phyloP scores from a whole-genome alignment of 768 basidiomycete species.

The Auriscalpium microsporum region DNA sequence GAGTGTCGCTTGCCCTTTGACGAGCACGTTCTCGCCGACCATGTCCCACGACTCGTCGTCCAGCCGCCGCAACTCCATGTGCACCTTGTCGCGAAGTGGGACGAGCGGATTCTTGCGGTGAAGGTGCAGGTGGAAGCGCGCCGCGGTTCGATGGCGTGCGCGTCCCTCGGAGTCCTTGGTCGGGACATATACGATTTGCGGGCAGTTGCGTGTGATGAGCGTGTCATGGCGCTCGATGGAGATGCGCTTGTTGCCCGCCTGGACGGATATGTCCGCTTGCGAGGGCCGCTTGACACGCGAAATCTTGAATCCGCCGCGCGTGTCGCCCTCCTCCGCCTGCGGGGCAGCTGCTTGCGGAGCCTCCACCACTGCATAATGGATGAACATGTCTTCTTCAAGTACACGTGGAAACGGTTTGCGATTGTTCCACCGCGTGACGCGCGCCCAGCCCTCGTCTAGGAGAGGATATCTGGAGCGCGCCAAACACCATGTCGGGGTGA shows the following conservation, averaged over 20 bases:
- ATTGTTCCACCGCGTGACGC: constrained; percentile 46
- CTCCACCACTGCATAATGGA: constrained; percentile 38
- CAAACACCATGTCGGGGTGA: constrained; percentile 49
- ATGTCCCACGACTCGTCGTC: constrained; percentile 37
- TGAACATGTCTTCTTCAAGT: constrained; percentile 38
- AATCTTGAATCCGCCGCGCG: constrained; percentile 36
- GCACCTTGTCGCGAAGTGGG: constrained; percentile 39
- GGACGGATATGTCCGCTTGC: constrained; percentile 45
- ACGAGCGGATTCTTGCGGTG: constrained; percentile 39
- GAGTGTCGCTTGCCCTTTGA: constrained; percentile 40
- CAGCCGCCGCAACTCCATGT: constrained; percentile 44
- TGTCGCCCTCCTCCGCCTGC: constrained; percentile 25
- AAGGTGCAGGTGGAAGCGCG: constrained; percentile 52
- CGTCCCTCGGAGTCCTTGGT: constrained; percentile 27
- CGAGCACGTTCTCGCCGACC: constrained; percentile 38
- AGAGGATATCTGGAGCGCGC: constrained; percentile 32
- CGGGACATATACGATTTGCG: constrained; percentile 31
- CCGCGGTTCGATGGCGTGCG: constrained; percentile 43
- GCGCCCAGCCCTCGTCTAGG: constrained; percentile 44
- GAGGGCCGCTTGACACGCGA: constrained; percentile 35
- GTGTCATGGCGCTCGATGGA: constrained; percentile 39
- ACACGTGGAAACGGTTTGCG: constrained; percentile 47
- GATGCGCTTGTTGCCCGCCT: constrained; percentile 30
- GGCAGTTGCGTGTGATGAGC: constrained; percentile 28
- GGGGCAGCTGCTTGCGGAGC: constrained; percentile 32